These are phyloP conservation scores for Nymphaea thermarum DNA, from an alignment of 164 flowering plant species.

Conservation along the genomic window DNA sequence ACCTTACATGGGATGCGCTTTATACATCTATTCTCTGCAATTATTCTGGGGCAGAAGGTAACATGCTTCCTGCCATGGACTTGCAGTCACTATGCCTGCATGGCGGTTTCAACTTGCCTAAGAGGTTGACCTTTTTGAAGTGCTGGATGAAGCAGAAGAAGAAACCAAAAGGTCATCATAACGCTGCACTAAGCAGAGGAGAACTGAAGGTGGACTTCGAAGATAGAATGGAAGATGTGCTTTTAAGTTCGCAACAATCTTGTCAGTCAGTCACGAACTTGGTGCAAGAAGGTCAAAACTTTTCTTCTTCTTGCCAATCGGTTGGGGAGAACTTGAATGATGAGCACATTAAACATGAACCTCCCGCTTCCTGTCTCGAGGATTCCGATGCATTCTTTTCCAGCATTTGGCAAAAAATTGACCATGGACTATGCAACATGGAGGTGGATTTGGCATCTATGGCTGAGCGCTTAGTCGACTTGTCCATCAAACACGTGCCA, in stretches of 20 bases:
- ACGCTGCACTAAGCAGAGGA: conserved; percentile 4
- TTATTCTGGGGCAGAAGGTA: conserved; percentile 1
- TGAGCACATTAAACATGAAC: conserved; percentile 19
- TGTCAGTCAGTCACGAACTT: conserved; percentile 6
- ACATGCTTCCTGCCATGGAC: conserved; percentile 15
- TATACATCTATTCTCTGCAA: conserved; percentile 33
- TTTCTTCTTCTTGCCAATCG: conserved; percentile 24
- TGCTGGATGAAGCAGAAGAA: conserved; percentile 85
- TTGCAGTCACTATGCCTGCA: conserved; percentile 48
- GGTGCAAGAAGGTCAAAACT: conserved; percentile 29
- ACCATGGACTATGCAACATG: conserved; percentile 44
- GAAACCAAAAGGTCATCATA: conserved; percentile 10
- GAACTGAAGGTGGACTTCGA: conserved; percentile 9
- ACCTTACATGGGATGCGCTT: conserved; percentile 60
- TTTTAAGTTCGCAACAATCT: neutral
- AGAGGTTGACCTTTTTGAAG: conserved; percentile 68
- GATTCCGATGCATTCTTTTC: conserved; percentile 40
- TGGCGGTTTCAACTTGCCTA: conserved; percentile 27
- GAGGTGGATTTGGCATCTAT: conserved; percentile 62
- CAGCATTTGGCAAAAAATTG: conserved; percentile 29
- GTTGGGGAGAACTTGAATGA: conserved; percentile 24
- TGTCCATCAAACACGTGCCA: conserved; percentile 38
- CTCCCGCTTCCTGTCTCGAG: conserved; percentile 20
- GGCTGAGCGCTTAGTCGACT: conserved; percentile 63
- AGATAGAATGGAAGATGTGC: conserved; percentile 18